These are phyloP conservation scores for Lentithecium fluviatile DNA, from an alignment of 495 filamentous ascomycete species.

Conservation along the genomic window DNA sequence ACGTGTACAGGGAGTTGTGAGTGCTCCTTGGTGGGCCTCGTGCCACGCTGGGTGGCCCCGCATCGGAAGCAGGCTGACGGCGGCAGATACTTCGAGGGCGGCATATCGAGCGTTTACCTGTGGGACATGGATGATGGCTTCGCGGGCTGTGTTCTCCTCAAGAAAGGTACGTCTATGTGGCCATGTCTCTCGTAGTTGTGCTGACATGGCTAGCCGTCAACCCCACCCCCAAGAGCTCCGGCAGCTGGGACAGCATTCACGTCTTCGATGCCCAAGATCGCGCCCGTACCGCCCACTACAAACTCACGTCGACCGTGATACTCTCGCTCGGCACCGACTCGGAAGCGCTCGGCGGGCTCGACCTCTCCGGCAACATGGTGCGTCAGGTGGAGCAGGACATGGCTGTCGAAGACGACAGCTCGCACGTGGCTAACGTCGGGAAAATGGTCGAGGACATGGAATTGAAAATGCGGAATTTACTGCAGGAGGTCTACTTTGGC, in stretches of 20 bases:
- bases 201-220: conserved; percentile 52
- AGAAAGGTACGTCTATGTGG: conserved; percentile 67
- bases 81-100: conserved; percentile 85
- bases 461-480: conserved; percentile 96
- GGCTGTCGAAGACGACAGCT: conserved; percentile 82
- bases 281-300: conserved; percentile 89
- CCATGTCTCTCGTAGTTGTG: not conserved
- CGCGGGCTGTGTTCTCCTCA: conserved; percentile 89
- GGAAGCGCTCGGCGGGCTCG: conserved; percentile 78
- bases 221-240: conserved; percentile 68
- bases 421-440: conserved; percentile 94
- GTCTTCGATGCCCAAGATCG: conserved; percentile 95
- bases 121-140: conserved; percentile 99
- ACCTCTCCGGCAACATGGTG: conserved; percentile 96
- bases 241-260: conserved; percentile 97
- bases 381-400: conserved; percentile 90
- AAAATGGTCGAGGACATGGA: conserved; percentile 98
- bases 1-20: conserved; percentile 88
- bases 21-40: conserved; percentile 32
- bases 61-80: conserved; percentile 10
- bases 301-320: conserved; percentile 95
- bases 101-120: conserved; percentile 91
- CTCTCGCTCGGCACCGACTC: conserved; percentile 73
- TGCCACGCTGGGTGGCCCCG: not conserved
- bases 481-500: conserved; percentile 99